Evolutionary conservation across 345 rosid species (phyloP).

Genomic region (Acer negundo): DNA sequence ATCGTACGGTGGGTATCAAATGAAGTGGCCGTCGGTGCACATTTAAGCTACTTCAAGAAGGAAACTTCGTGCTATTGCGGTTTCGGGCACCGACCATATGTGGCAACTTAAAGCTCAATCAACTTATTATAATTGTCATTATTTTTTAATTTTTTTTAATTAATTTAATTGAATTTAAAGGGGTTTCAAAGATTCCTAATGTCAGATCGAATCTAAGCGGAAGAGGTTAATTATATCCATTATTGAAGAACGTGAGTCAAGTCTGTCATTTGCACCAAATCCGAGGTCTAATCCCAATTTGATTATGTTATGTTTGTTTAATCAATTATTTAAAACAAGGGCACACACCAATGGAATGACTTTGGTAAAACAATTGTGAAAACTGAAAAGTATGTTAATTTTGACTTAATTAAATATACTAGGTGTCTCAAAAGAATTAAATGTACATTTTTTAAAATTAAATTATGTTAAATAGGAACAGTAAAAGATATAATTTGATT

Average conservation of each 20-base stretch:
- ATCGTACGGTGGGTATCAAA: neutral
- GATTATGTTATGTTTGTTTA: too few species aligned
- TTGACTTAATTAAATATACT: too few species aligned
- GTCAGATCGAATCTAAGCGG: conserved; percentile 36
- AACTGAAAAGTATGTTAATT: too few species aligned
- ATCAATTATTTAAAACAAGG: too few species aligned
- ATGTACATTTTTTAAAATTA: too few species aligned
- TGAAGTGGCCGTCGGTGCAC: neutral
- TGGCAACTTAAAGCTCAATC: neutral
- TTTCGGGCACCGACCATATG: conserved; percentile 48
- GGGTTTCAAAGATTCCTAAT: conserved; percentile 31
- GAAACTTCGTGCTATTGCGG: conserved; percentile 45
- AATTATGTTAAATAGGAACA: too few species aligned
- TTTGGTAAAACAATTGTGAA: too few species aligned
- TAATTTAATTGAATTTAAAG: neutral
- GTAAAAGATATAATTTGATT: too few species aligned
- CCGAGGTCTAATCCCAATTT: conserved; percentile 30
- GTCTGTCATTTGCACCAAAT: conserved; percentile 43
- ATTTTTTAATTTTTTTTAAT: neutral
- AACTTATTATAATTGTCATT: neutral
- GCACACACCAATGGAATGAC: too few species aligned
- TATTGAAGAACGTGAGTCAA: conserved; percentile 47
- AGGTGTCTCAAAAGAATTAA: too few species aligned
- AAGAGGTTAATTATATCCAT: conserved; percentile 18
- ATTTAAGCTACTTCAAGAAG: neutral